Percentiles rank a stretch among this genome's conserved stretches.
Conservation (phyloP, 2,329 filamentous ascomycete species). For the Xylariaceae sp. region DNA sequence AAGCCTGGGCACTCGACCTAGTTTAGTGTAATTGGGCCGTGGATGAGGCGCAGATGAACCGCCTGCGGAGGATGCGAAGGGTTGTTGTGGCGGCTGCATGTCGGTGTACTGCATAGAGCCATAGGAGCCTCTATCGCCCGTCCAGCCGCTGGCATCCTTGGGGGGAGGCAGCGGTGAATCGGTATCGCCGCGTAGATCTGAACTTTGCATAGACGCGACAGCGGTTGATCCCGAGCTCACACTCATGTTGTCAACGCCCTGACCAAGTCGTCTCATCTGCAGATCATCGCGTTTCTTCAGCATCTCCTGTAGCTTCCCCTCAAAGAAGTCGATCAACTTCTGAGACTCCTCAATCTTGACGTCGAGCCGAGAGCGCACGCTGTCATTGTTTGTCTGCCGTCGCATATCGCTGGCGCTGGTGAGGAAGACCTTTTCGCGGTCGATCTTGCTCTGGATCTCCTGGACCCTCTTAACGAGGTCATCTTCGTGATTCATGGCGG, state of each 20-base stretch:
- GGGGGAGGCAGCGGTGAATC: conserved; percentile 63
- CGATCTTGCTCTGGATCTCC: conserved; percentile 93
- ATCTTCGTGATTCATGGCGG: conserved; percentile 21
- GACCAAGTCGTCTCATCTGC: conserved; percentile 43
- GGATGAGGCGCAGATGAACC: conserved; percentile 63
- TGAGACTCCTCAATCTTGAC: conserved; percentile 90
- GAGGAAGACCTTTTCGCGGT: conserved; percentile 93
- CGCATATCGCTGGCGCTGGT: conserved; percentile 92
- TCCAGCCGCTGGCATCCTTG: conserved; percentile 54
- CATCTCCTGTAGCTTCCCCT: conserved; percentile 84
- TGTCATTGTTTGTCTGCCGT: conserved; percentile 89
- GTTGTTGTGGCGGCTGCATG: conserved; percentile 74
- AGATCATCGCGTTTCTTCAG: conserved; percentile 61
- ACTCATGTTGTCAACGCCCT: conserved; percentile 62
- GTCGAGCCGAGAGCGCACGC: conserved; percentile 84
- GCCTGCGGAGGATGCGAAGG: conserved; percentile 69
- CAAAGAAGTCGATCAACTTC: conserved; percentile 91
- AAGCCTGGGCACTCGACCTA: conserved; percentile 56
- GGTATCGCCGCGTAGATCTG: conserved; percentile 41
- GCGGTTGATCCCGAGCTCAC: conserved; percentile 46
- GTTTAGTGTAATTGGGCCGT: conserved; percentile 88
- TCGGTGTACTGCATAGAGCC: conserved; percentile 57
- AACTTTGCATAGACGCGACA: conserved; percentile 35
- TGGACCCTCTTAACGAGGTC: conserved; percentile 18
- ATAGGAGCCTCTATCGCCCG: conserved; percentile 55